These are phyloP conservation scores for Halophytophthora polymorphica DNA, from an alignment of 352 stramenopile genomes.

Conservation along the genomic window DNA sequence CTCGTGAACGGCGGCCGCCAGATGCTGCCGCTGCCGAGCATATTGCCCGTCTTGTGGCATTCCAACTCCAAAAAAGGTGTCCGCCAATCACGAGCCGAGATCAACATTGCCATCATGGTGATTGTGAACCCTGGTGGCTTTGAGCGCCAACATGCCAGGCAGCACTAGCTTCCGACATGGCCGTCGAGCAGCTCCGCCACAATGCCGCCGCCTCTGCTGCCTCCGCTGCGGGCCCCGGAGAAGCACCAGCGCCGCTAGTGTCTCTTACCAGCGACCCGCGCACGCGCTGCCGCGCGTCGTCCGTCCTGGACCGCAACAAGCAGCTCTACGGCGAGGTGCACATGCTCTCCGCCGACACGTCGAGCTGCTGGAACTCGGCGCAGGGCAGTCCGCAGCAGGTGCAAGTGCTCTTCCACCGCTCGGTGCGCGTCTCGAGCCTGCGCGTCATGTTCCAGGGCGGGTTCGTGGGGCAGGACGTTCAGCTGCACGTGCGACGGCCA, in stretches of 20 bases:
- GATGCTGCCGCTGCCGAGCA: too few species aligned
- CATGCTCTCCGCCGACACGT: conserved; percentile 44
- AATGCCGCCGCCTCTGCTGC: too few species aligned
- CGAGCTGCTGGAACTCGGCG: conserved; percentile 70
- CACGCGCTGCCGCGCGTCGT: conserved; percentile 63
- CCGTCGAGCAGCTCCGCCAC: too few species aligned
- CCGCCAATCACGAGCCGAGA: too few species aligned
- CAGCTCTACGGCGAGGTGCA: conserved; percentile 53
- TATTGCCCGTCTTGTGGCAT: too few species aligned
- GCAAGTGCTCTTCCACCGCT: conserved; percentile 56
- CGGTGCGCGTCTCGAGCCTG: conserved; percentile 34
- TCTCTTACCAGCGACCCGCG: conserved; percentile 35
- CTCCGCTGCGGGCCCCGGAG: conserved; percentile 1
- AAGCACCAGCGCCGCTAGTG: neutral
- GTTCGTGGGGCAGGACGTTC: conserved; percentile 65
- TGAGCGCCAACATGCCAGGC: too few species aligned
- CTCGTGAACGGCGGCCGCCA: too few species aligned
- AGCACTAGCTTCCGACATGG: too few species aligned
- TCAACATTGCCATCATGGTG: too few species aligned
- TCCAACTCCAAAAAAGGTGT: too few species aligned
- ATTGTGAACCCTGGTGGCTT: too few species aligned
- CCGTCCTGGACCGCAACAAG: conserved; percentile 67
- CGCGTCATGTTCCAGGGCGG: conserved; percentile 75
- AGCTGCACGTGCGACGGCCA: conserved; percentile 27
- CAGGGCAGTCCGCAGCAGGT: conserved; percentile 66